Base-by-base conservation (phyloP, 2,329 filamentous ascomycete genomes). In the Anisogramma anomala region DNA sequence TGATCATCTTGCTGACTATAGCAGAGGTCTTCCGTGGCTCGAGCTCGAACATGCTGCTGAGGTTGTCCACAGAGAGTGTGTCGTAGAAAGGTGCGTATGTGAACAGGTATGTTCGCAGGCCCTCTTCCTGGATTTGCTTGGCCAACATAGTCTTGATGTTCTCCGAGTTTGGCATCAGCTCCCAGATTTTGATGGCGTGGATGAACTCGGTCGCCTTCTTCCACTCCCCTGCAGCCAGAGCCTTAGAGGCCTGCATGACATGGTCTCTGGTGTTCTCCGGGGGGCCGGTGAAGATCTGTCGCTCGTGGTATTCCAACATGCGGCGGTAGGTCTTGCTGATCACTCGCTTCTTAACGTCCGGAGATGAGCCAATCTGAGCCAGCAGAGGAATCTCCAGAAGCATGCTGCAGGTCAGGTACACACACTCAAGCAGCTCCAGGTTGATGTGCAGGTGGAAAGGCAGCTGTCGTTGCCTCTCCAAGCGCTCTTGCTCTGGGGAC, bases 401-500 rank as follows among this genome's bases (percentile, higher is more conserved):
- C 91, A 98, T 98, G 67, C 87, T 95, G 71, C 89, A 96, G 37
- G 91, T 96, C 45, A 98, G 76, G 69, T 98, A 98, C 48, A 96
- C 89, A 58, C 91, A 96, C 69, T 98, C 91, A 28, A 98, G 77
- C 41, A 98, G 77, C 64, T 98, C 91, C 39, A 98, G 76, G 72
- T 98, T 98, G 72, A 98, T 98, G 74, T 98, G 91, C 87, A 98
- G 95, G 71, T 98, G 91, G 80, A 98, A 98, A 27, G 91, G 91
- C 52, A 98, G 76, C 68, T 98, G 91, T 55, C 91, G 82, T 68
- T 96, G 89, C 61, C 91, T 85, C 71, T 98, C 91, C 28, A 96
- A 75, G 51, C 89, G 84, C 69, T 98, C 91, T 66, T 98, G 91
- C 66, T 98, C 91, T 14, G 91, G 91, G 26, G 88, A 91, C 48